These are phyloP conservation scores for Neofusicoccum sp. DNA, from an alignment of 2,329 filamentous ascomycete genomes.

Conservation along the genomic window DNA sequence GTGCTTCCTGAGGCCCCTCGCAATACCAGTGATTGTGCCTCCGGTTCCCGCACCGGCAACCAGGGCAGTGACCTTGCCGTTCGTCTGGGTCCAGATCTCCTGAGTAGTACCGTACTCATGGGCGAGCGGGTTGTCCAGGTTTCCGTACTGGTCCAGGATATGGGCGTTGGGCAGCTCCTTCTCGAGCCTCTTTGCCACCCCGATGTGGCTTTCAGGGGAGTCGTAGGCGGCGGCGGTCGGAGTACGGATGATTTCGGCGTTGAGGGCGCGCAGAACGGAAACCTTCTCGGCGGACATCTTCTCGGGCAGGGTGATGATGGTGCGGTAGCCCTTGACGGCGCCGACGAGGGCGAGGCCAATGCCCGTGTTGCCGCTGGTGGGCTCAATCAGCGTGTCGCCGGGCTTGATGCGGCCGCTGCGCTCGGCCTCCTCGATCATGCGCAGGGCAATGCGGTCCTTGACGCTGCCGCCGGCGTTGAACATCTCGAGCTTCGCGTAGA, in stretches of 20 bases:
- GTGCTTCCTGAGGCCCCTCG: constrained; percentile 84
- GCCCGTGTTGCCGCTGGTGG: constrained; percentile 96
- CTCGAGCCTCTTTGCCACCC: constrained; percentile 83
- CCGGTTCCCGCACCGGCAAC: constrained; percentile 94
- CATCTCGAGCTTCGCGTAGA: constrained; percentile 89
- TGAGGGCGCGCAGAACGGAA: constrained; percentile 87
- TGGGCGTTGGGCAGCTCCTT: constrained; percentile 97
- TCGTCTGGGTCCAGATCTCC: constrained; percentile 93
- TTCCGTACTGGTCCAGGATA: constrained; percentile 95
- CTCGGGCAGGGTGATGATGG: constrained; percentile 97
- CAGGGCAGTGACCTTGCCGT: constrained; percentile 77
- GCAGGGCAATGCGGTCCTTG: constrained; percentile 92
- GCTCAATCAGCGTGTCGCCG: constrained; percentile 95
- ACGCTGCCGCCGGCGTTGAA: constrained; percentile 94
- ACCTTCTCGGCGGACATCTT: constrained; percentile 99
- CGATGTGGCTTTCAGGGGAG: constrained; percentile 93
- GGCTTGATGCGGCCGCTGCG: constrained; percentile 90
- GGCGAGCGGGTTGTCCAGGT: constrained; percentile 86
- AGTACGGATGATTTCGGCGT: constrained; percentile 96
- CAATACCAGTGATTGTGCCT: constrained; percentile 90
- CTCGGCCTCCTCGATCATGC: constrained; percentile 98
- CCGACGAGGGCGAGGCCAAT: constrained; percentile 93
- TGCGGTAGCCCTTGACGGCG: constrained; percentile 96
- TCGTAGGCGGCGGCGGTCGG: constrained; percentile 96
- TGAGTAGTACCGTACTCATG: constrained; percentile 94